Base-by-base conservation (phyloP, 1,284 basidiomycete species). In the Ganoderma multipileum region DNA sequence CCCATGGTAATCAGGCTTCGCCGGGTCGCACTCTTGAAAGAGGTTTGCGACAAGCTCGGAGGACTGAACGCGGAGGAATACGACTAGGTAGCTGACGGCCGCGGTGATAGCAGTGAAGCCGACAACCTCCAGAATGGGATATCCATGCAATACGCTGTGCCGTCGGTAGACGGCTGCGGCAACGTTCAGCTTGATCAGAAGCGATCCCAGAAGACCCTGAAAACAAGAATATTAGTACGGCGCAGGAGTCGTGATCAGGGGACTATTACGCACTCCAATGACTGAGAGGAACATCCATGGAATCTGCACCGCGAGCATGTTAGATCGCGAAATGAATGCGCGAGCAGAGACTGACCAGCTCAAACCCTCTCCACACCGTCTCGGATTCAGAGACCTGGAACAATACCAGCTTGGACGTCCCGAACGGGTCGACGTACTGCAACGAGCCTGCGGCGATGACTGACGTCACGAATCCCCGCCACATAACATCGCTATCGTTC, bases 391-490 rank as follows among this genome's bases (percentile, higher is more conserved):
- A 89, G 9, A 91, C 89, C 84, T 89, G 72, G 42, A 92, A 93
- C 14, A 93, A 80, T 14, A 92, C 91, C n/a, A 93, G 83, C 74
- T 92, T 92, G 14, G 87, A 85, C 6, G 90, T 92, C 62, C 89
- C 88, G 77, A 92, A 92, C 1, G 91, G 91, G 75, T 92, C 88
- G 54, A 92, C 84, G 79, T 90, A 93, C 78, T 92, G 90, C 57
- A 92, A 76, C 9, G 89, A 83, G 26, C 92, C 87, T 3, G 91
- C 91, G 2, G 91, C 91, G 67, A 92, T 84, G 54, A 87, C 89
- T 30, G 90, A 91, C 2, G 90, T 91, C 12, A 92, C 91, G 75
- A 93, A 93, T 26, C 89, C 91, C 66, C 89, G 85, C 91, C 91
- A 92, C 83, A 92, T 88, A 38, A 92, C 89, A 65, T 92, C 89